Evolutionary conservation across 2,329 filamentous ascomycete species (phyloP), one percentile per base, ranked within the genome.

Genomic region (Sarocladium kiliense): DNA sequence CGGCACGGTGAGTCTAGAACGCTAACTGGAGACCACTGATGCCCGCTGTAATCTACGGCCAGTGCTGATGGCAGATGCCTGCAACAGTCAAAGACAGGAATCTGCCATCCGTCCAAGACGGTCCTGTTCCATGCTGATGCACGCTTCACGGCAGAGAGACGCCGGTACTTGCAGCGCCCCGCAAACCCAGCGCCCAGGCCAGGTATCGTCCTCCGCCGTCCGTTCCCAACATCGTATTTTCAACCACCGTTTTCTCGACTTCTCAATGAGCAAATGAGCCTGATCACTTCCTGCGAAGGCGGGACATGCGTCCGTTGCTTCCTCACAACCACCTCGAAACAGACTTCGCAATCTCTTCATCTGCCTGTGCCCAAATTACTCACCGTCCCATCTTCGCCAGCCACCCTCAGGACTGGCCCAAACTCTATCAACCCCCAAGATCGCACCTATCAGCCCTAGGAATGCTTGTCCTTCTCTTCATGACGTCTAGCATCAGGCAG

Each of bases 391-490:
- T 7, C n/a, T 3, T 3, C 14, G 47, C 47, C 30, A 21, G 26
- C 26, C 30, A 32, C 27, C 26, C 23, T 32, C 16, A 51, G 9
- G 14, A 12, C 26, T 51, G 27, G 47, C 5, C 11, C 27, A 51
- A 36, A 51, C 47, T 36, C 47, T 51, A 32, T 16, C 18, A 36
- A 11, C 47, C 47, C 18, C 19, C 18, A 3, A 30, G 44, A 47
- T 47, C 44, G 23, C 41, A 16, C 26, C 26, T 23, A 32, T 51
- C 47, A 51, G 47, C 47, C 47, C 47, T 51, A 51, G 47, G 47
- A 51, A 36, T 51, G 47, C 47, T 34, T 12, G 12, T 32, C 30
- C 23, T 23, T 51, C 23, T n/a, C n/a, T 51, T 16, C 47, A 51
- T 51, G 47, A 36, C 47, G 47, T 51, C 47, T 51, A n/a, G 25